A percentile compares a stretch with the other conserved stretches of the same genome.
phyloP scores from a whole-genome alignment of 1,284 basidiomycete genomes.

The Rhodotorula sp. region DNA sequence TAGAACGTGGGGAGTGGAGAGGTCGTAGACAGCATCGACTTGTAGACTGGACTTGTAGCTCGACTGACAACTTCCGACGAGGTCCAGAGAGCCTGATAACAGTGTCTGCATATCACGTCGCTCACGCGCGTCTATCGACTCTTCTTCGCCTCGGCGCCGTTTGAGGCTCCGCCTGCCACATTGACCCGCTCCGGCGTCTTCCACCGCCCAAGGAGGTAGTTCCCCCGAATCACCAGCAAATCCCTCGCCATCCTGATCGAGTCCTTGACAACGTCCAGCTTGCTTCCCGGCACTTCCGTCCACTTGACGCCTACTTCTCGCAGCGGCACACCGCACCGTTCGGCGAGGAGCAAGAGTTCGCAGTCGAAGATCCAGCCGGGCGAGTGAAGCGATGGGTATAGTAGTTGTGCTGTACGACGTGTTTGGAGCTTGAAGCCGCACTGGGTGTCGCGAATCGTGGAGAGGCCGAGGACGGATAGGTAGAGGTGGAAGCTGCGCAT shows the following conservation, averaged over 20 bases:
- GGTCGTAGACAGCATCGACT: not conserved
- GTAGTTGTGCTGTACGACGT: slow-evolving; percentile 68
- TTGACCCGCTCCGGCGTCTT: slow-evolving; percentile 38
- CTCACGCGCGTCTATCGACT: not conserved
- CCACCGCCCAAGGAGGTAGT: slow-evolving; percentile 70
- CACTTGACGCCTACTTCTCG: slow-evolving; percentile 83
- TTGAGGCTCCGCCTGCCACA: not conserved
- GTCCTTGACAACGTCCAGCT: slow-evolving; percentile 79
- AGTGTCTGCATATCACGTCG: not conserved
- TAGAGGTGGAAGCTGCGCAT: slow-evolving; percentile 89
- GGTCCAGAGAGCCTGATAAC: not conserved
- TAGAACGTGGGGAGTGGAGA: slow-evolving; percentile 9
- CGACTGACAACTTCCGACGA: not conserved
- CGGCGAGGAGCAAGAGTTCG: slow-evolving; percentile 82
- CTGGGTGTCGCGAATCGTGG: slow-evolving; percentile 82
- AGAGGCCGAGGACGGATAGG: slow-evolving; percentile 76
- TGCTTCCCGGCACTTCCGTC: slow-evolving; percentile 88
- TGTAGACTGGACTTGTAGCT: too few relatives aligned
- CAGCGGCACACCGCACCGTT: slow-evolving; percentile 66
- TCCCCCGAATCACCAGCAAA: slow-evolving; percentile 75
- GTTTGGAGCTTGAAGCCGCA: slow-evolving; percentile 95
- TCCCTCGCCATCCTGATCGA: slow-evolving; percentile 85
- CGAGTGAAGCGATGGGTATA: slow-evolving; percentile 75
- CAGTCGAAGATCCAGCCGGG: slow-evolving; percentile 86
- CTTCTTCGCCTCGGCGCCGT: slow-evolving; percentile 10